Conservation (phyloP, 2,329 filamentous ascomycete genomes). For the Sporothrix luriei region DNA sequence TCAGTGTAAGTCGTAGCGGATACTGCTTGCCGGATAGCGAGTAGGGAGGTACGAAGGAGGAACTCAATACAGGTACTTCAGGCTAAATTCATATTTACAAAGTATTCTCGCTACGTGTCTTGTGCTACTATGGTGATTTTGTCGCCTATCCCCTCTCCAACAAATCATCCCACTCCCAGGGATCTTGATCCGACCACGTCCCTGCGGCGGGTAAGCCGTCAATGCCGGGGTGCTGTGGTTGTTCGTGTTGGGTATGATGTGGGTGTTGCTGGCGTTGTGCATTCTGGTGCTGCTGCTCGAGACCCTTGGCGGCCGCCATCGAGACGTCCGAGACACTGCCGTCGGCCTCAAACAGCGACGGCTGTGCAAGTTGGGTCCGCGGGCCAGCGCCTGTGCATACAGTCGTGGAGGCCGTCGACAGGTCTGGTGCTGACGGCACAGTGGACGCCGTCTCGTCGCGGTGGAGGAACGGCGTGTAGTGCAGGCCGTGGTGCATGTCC, state of each 20-base stretch:
- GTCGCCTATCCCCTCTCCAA: neutral
- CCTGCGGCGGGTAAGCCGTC: neutral
- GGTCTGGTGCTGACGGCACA: neutral
- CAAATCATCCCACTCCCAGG: conserved; percentile 28
- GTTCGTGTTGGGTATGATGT: neutral
- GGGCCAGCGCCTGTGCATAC: neutral
- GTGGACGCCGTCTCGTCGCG: conserved; percentile 15
- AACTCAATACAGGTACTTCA: neutral
- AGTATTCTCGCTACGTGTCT: neutral
- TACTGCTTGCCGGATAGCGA: neutral
- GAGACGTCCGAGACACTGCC: conserved; percentile 15
- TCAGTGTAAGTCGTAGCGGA: conserved; percentile 9
- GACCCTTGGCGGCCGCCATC: neutral
- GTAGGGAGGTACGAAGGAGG: neutral
- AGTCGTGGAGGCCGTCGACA: neutral
- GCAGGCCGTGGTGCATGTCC: neutral
- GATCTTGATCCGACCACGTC: conserved; percentile 17
- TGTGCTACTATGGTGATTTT: neutral
- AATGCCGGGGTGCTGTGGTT: neutral
- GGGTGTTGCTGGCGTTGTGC: conserved; percentile 7
- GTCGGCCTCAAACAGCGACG: neutral
- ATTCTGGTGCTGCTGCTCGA: neutral
- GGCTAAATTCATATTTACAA: neutral
- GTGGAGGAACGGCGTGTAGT: neutral
- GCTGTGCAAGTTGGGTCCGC: neutral